phyloP scores from a whole-genome alignment of 306 rosid genomes.

The Delonix regia region DNA sequence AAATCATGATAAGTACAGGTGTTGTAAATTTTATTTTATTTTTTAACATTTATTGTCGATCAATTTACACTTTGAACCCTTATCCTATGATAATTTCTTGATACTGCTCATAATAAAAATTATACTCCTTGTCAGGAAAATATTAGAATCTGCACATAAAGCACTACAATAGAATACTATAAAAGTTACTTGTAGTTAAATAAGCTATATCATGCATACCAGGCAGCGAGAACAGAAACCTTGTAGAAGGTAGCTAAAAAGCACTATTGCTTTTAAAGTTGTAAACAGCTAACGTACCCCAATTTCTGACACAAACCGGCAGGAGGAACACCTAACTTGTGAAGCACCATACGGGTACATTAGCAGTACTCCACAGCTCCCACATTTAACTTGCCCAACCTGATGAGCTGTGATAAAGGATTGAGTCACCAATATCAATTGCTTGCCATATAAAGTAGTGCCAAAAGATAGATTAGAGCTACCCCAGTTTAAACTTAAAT shows the following conservation, averaged over 20 bases:
- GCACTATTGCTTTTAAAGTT: not conserved
- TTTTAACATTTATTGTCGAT: not conserved
- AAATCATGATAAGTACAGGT: not conserved
- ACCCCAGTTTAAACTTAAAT: conserved; percentile 13
- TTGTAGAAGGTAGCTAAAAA: not conserved
- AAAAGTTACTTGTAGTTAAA: not conserved
- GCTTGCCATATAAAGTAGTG: not conserved
- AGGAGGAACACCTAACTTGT: conserved; percentile 80
- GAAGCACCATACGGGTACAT: conserved; percentile 87
- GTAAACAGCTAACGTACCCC: conserved; percentile 57
- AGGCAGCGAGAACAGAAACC: not conserved
- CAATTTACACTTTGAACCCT: not conserved
- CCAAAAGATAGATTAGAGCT: not conserved
- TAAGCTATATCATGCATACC: not conserved
- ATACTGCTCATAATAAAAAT: not conserved
- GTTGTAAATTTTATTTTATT: not conserved
- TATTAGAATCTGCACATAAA: not conserved
- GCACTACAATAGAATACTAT: not conserved
- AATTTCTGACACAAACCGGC: conserved; percentile 74
- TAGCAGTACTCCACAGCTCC: conserved; percentile 72
- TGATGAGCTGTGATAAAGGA: conserved; percentile 66
- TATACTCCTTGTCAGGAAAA: conserved; percentile 5
- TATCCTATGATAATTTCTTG: conserved; percentile 4
- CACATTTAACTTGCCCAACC: conserved; percentile 88
- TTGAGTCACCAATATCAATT: conserved; percentile 1